Evolutionary conservation across 2,329 filamentous ascomycete species (phyloP).

Genomic region (Emergomyces pasteurianus): DNA sequence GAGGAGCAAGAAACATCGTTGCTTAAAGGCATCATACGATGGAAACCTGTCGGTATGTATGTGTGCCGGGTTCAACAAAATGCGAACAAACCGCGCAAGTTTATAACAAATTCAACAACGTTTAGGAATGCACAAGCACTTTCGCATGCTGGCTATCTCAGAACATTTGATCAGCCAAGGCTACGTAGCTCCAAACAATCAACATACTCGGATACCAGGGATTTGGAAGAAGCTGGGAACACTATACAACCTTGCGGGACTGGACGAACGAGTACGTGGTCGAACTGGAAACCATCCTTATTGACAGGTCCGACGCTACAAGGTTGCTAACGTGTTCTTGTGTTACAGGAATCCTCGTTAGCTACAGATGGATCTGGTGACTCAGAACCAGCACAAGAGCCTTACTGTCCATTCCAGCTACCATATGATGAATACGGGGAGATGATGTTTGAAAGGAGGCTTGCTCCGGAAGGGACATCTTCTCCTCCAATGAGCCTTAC

Average conservation of each 20-base stretch:
- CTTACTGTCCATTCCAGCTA: constrained; percentile 55
- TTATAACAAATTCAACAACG: constrained; percentile 1
- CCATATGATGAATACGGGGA: constrained; percentile 40
- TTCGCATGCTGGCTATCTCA: constrained; percentile 77
- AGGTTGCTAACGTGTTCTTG: not conserved
- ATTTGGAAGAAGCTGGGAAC: constrained; percentile 82
- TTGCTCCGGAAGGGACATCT: constrained; percentile 32
- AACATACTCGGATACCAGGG: constrained; percentile 76
- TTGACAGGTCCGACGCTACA: not conserved
- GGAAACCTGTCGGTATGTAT: constrained; percentile 79
- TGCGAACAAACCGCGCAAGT: constrained; percentile 6
- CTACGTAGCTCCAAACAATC: constrained; percentile 50
- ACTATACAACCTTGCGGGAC: constrained; percentile 72
- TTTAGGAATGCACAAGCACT: constrained; percentile 85
- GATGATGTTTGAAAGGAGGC: constrained; percentile 37
- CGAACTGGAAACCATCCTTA: constrained; percentile 14
- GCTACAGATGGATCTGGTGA: constrained; percentile 48
- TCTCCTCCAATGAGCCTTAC: constrained; percentile 28
- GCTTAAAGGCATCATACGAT: constrained; percentile 83
- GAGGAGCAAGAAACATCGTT: constrained; percentile 89
- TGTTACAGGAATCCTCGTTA: constrained; percentile 40
- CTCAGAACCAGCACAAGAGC: constrained; percentile 35
- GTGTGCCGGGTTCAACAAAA: not conserved
- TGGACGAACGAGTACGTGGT: constrained; percentile 71
- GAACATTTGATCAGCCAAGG: constrained; percentile 71